Conservation (phyloP, 257 asterid species). For the Thymus mandschuricus region DNA sequence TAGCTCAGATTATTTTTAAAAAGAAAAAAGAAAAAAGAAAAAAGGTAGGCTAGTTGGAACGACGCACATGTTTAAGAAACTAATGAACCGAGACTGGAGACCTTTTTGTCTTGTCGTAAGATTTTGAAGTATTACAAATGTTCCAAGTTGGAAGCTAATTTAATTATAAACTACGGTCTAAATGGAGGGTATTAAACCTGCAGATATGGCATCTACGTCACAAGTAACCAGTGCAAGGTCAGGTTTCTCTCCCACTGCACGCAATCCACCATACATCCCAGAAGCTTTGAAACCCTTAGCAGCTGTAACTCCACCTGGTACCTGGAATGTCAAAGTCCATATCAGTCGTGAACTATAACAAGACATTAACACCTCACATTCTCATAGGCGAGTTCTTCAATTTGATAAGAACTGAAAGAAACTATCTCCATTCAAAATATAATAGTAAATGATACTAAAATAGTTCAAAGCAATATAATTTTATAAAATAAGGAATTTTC, state of each 20-base stretch:
- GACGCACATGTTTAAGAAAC: slow-evolving; percentile 9
- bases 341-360: slow-evolving; percentile 28
- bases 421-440: not conserved
- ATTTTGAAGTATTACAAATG: not conserved
- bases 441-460: not conserved
- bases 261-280: slow-evolving; percentile 93
- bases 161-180: not conserved
- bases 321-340: slow-evolving; percentile 47
- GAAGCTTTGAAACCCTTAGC: slow-evolving; percentile 97
- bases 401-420: not conserved
- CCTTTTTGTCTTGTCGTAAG: not conserved
- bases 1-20: not conserved
- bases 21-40: too few relatives aligned
- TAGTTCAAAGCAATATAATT: too few relatives aligned
- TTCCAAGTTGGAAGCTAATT: slow-evolving; percentile 12
- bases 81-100: not conserved
- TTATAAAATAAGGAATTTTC: not conserved
- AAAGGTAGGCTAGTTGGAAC: slow-evolving; percentile 3
- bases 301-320: slow-evolving; percentile 95
- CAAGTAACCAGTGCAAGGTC: slow-evolving; percentile 92
- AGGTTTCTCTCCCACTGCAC: slow-evolving; percentile 98
- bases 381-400: not conserved
- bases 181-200: slow-evolving; percentile 49
- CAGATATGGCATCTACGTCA: slow-evolving; percentile 85
- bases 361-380: not conserved